Evolutionary conservation across 495 filamentous ascomycete genomes (phyloP).

Genomic region (Aspergillus steynii): DNA sequence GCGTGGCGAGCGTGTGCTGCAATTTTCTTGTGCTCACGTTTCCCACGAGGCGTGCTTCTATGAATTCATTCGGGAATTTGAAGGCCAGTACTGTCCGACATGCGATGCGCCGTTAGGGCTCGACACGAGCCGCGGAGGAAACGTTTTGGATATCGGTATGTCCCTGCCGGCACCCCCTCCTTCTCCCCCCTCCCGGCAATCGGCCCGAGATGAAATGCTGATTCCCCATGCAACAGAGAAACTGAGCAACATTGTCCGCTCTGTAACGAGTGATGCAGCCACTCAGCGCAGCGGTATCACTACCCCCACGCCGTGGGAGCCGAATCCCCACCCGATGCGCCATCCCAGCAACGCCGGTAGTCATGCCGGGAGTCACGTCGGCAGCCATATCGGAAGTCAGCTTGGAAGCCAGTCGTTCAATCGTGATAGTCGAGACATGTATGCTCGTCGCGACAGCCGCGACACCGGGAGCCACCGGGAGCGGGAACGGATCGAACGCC

Average conservation of each 20-base stretch:
- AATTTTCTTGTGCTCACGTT: slow-evolving; percentile 94
- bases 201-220: neutral
- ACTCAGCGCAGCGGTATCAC: slow-evolving; percentile 50
- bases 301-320: slow-evolving; percentile 63
- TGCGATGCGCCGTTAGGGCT: slow-evolving; percentile 92
- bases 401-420: slow-evolving; percentile 31
- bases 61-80: slow-evolving; percentile 94
- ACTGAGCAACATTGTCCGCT: slow-evolving; percentile 91
- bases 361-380: too few relatives aligned
- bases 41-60: slow-evolving; percentile 99
- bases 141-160: slow-evolving; percentile 91
- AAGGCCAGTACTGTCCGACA: slow-evolving; percentile 91
- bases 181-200: neutral
- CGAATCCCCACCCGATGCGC: slow-evolving; percentile 47
- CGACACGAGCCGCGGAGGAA: slow-evolving; percentile 93
- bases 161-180: too few relatives aligned
- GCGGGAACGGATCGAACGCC: slow-evolving; percentile 60
- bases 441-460: slow-evolving; percentile 56
- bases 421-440: slow-evolving; percentile 40
- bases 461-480: slow-evolving; percentile 52
- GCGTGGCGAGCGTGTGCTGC: slow-evolving; percentile 89
- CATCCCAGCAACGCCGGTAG: slow-evolving; percentile 44
- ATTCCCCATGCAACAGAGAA: slow-evolving; percentile 63
- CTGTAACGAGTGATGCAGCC: slow-evolving; percentile 67
- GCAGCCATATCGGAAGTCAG: too few relatives aligned